These are phyloP conservation scores for Digitaria exilis DNA, from an alignment of 202 grass and related monocot species.

Conservation along the genomic window DNA sequence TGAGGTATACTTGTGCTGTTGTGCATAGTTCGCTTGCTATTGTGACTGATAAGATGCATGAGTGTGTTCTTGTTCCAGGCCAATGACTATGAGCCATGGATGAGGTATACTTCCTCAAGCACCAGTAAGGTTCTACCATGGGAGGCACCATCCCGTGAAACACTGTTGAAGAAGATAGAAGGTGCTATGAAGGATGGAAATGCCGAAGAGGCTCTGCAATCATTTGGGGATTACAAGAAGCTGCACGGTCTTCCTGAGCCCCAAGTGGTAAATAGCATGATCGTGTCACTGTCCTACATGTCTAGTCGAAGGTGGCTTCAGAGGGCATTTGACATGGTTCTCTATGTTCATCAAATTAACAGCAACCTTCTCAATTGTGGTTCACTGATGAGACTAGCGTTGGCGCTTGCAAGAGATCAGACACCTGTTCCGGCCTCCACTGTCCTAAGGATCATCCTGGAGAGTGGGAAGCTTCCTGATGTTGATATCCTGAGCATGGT, in stretches of 20 bases:
- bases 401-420: slow-evolving; percentile 64
- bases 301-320: slow-evolving; percentile 65
- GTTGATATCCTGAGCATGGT: slow-evolving; percentile 65
- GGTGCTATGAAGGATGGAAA: slow-evolving; percentile 57
- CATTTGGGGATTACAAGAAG: slow-evolving; percentile 69
- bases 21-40: not conserved
- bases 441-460: slow-evolving; percentile 61
- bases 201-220: slow-evolving; percentile 60
- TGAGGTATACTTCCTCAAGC: slow-evolving; percentile 41
- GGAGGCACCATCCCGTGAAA: slow-evolving; percentile 60
- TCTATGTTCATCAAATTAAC: slow-evolving; percentile 52
- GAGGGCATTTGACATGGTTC: slow-evolving; percentile 71
- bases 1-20: not conserved
- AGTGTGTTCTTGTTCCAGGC: slow-evolving; percentile 49
- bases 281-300: slow-evolving; percentile 59
- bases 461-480: slow-evolving; percentile 62
- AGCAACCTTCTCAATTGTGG: slow-evolving; percentile 52
- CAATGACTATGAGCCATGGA: slow-evolving; percentile 8
- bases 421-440: slow-evolving; percentile 63
- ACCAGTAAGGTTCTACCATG: slow-evolving; percentile 45
- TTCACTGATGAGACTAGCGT: slow-evolving; percentile 57
- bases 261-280: slow-evolving; percentile 50
- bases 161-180: slow-evolving; percentile 60
- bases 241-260: slow-evolving; percentile 68
- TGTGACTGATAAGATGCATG: not conserved